Evolutionary conservation across 2,329 filamentous ascomycete species (phyloP), one percentile per base, ranked within the genome.

Genomic region (Nemania sp.): DNA sequence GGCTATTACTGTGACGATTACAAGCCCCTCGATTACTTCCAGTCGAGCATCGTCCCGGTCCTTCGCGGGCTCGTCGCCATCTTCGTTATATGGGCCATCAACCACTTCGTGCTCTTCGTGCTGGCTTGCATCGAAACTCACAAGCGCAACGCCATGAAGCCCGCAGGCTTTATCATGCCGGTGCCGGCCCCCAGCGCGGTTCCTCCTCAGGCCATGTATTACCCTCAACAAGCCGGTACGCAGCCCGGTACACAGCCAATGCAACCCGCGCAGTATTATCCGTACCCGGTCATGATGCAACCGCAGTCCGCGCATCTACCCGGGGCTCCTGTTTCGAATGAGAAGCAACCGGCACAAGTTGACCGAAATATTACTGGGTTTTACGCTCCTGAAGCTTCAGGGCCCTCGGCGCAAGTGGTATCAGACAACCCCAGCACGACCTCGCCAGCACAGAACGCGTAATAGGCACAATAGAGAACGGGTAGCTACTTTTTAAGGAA

Each of bases 21-120:
- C 20, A 1, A 56, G 32, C 43, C 62, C n/a, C 18, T 27, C 2
- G 18, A 51, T 32, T 67, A 72, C 53, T 68, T 60, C 22, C 47
- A 65, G 22, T 47, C 26, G 13, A 58, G 53, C 43, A 70, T 77
- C 62, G 22, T 76, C 20, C 72, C 74, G 0, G 60, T 67, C 89
- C 89, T 52, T 74, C 73, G 69, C 38, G 73, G 73, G 29, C 35
- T 98, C 29, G 85, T 97, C 72, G 88, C 90, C 4, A 92, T 98
- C 75, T 88, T 93, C 38, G 91, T 89, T 26, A 82, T 91, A 47
- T 92, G 94, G 0, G 87, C 93, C 73, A 83, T 98, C 64, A 86
- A 94, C 38, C 96, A 98, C 75, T 88, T 98, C 72, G 86, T 88
- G 51, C 98, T 96, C 5, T 95, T 94, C 80, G 89, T 77, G 11